phyloP scores from a whole-genome alignment of 768 basidiomycete species.

The Pleurotus platypus region DNA sequence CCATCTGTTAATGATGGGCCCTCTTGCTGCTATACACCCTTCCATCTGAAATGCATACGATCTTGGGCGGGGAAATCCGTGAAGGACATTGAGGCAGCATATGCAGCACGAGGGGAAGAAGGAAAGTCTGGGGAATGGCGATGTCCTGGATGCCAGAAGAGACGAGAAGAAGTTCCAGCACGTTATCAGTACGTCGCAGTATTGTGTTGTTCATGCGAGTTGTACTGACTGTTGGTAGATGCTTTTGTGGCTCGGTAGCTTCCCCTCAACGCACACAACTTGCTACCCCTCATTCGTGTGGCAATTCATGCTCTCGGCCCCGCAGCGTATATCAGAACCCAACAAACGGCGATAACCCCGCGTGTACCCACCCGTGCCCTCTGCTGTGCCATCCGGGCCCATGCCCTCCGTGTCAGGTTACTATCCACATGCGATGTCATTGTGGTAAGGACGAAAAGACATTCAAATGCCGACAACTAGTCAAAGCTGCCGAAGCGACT shows the following conservation, averaged over 20 bases:
- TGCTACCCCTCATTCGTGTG: constrained; percentile 77
- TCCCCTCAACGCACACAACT: constrained; percentile 70
- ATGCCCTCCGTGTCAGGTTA: constrained; percentile 89
- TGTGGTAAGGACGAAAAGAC: constrained; percentile 57
- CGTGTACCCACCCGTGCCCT: constrained; percentile 82
- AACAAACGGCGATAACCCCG: constrained; percentile 20
- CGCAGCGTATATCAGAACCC: constrained; percentile 23
- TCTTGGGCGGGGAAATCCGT: constrained; percentile 86
- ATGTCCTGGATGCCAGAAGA: constrained; percentile 90
- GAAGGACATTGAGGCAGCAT: constrained; percentile 69
- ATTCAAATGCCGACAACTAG: constrained; percentile 31
- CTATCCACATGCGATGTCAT: constrained; percentile 72
- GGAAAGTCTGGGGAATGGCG: constrained; percentile 77
- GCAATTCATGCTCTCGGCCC: constrained; percentile 58
- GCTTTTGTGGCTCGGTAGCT: constrained; percentile 77
- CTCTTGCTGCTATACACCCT: constrained; percentile 81
- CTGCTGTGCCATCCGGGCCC: constrained; percentile 92
- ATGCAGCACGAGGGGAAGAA: constrained; percentile 62
- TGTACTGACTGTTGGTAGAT: constrained; percentile 38
- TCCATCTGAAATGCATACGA: constrained; percentile 86
- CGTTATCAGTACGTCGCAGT: constrained; percentile 52
- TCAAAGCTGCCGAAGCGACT: constrained; percentile 49
- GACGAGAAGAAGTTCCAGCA: constrained; percentile 61
- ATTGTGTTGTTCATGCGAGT: neutral
- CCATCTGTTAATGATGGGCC: constrained; percentile 35